Base-by-base conservation (phyloP, 2,329 filamentous ascomycete species). In the Trichophaea hybrida region DNA sequence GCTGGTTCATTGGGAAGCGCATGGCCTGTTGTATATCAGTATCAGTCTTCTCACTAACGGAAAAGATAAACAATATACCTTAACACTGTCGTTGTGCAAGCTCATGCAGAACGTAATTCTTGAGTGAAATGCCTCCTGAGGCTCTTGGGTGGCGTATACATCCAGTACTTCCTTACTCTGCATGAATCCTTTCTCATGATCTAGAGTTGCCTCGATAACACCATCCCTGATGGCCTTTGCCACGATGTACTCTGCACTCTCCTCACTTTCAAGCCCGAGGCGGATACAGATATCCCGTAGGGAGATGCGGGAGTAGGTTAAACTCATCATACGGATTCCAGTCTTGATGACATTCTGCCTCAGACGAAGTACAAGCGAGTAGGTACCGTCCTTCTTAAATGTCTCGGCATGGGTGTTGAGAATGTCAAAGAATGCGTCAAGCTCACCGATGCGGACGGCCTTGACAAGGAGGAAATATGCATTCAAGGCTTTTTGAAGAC, bases 341-440 rank as follows among this genome's bases (percentile, higher is more conserved):
- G 93, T 98, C 78, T 95, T 95, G 81, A 98, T 97, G 70, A 98
- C 93, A 71, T 98, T 98, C 74, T 98, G 93, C 68, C 93, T 84
- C 63, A 98, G 79, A 64, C 93, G 90, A 64, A 97, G 80, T 69
- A 97, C 94, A 60, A 98, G 79, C 8, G 90, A 94, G 76, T 97
- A 97, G 17, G 91, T 97, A 59, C 88, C 88, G 71, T 98, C 93
- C 66, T 86, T 85, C 70, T 88, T 85, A 83, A 97, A 98, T 8
- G 84, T 84, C 49, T 86, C 82, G 60, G 84, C 84, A 71, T 95
- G 83, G 54, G 84, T 80, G 68, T 86, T 84, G 63, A 97, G 90
- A 49, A 86, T 84, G 66, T 84, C 88, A 73, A 95, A 80, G 72
- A 98, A 98, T 63, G 90, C 89, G 72, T 93, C 88, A 56, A 98